These are phyloP conservation scores for Cryptococcus hybrid DNA, from an alignment of 1,284 basidiomycete species.

Conservation along the genomic window DNA sequence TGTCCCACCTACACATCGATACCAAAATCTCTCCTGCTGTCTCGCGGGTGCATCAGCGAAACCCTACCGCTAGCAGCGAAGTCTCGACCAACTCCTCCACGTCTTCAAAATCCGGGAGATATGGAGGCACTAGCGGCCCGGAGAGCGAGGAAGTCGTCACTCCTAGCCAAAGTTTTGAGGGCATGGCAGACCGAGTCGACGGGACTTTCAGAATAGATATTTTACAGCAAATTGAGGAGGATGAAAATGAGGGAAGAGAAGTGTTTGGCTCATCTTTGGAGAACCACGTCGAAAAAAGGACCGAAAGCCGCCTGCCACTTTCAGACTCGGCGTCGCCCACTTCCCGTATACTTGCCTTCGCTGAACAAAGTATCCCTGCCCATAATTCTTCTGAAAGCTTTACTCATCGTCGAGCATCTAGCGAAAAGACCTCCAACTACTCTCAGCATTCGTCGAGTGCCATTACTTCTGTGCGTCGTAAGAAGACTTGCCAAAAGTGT, in stretches of 20 bases:
- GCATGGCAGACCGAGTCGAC: conserved; percentile 26
- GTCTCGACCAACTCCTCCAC: conserved; percentile 32
- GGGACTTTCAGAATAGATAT: conserved; percentile 12
- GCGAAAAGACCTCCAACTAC: conserved; percentile 7
- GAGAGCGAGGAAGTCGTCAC: conserved; percentile 45
- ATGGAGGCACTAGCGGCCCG: conserved; percentile 20
- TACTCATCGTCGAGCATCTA: not conserved
- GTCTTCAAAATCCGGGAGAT: conserved; percentile 19
- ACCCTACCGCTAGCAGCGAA: conserved; percentile 35
- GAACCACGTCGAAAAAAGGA: too few relatives aligned
- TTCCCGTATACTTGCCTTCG: too few relatives aligned
- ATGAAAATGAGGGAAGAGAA: conserved; percentile 33
- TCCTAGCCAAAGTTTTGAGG: conserved; percentile 46
- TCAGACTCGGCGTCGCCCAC: conserved; percentile 14
- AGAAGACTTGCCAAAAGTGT: conserved; percentile 63
- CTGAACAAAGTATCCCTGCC: too few relatives aligned
- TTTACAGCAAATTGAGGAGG: conserved; percentile 40
- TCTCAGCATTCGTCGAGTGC: not conserved
- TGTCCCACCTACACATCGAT: conserved; percentile 13
- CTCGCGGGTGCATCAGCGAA: conserved; percentile 19
- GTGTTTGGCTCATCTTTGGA: conserved; percentile 16
- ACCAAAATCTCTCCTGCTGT: not conserved
- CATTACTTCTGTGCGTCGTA: not conserved
- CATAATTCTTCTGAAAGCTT: not conserved
- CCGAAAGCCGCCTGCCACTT: conserved; percentile 27